Base-by-base conservation (phyloP, 1,284 basidiomycete species). In the Paramarasmius palmivorus region DNA sequence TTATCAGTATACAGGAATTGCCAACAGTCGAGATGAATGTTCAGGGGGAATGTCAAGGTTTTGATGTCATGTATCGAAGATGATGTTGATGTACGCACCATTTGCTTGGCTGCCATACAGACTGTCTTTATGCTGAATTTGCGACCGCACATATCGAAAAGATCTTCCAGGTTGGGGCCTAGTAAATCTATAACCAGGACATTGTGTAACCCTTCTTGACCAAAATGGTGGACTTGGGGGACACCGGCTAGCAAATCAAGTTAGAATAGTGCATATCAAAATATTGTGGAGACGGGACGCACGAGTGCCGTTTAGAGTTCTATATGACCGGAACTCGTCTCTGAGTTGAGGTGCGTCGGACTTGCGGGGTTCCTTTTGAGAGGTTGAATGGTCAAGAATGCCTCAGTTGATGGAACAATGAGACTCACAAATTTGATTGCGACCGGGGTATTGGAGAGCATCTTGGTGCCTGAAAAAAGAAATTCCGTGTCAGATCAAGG, bases 71-170 rank as follows among this genome's bases (percentile, higher is more conserved):
- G n/a, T n/a, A n/a, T n/a, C n/a, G n/a, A n/a, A n/a, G n/a, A n/a
- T n/a, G n/a, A n/a, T n/a, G n/a, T n/a, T n/a, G n/a, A n/a, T n/a
- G n/a, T n/a, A n/a, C 84, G 64, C 59, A 96, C 95, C 96, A 99
- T 98, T 73, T 99, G 96, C 71, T 92, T 96, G 26, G 96, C 96
- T 53, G 93, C 91, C 95, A 99, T 95, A 71, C 95, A 96, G 34
- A 98, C 97, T 0, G 95, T 98, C 82, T 98, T 98, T 73, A 96
- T 88, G 56, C 84, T 86, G 73, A 98, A 98, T 73, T 97, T 98
- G 61, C 96, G 87, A n/a, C 89, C 87, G 69, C 96, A 98, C 93
- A 98, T 95, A 73, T 98, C 95, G 67, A 98, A 98, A 35, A 98
- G 79, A 67, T 98, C 96, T 72, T 98, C 96, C 39, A 99, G 78